Conservation (phyloP, 768 basidiomycete genomes). For the Suillus decipiens region DNA sequence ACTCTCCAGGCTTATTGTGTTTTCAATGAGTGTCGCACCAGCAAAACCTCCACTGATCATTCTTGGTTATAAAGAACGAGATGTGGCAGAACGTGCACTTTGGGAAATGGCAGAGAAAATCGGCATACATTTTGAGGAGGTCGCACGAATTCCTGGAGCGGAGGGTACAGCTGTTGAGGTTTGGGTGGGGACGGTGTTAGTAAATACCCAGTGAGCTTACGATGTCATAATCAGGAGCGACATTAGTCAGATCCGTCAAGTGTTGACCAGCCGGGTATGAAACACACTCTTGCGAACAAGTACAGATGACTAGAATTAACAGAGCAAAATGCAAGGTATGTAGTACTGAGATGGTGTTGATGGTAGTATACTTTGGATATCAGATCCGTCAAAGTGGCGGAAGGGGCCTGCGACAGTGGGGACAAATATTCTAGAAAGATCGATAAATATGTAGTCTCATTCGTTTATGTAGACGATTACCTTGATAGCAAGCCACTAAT, state of each 20-base stretch:
- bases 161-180: slow-evolving; percentile 70
- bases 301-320: not conserved
- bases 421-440: slow-evolving; percentile 74
- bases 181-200: slow-evolving; percentile 50
- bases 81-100: slow-evolving; percentile 69
- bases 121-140: slow-evolving; percentile 56
- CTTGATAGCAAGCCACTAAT: slow-evolving; percentile 76
- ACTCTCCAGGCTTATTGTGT: slow-evolving; percentile 49
- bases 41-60: slow-evolving; percentile 51
- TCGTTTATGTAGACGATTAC: slow-evolving; percentile 31
- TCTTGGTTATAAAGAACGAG: slow-evolving; percentile 87
- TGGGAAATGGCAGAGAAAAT: slow-evolving; percentile 61
- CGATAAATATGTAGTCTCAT: not conserved
- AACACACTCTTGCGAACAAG: not conserved
- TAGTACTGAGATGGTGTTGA: not conserved
- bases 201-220: not conserved
- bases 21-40: slow-evolving; percentile 11
- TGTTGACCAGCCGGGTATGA: not conserved
- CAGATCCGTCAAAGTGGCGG: slow-evolving; percentile 62
- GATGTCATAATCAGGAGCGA: not conserved
- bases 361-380: not conserved
- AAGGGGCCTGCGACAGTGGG: slow-evolving; percentile 83
- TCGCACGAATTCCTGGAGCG: slow-evolving; percentile 57
- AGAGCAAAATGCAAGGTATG: not conserved
- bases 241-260: no score